These are phyloP conservation scores for Xylaria sp. DNA, from an alignment of 2,329 filamentous ascomycete genomes.

Conservation along the genomic window DNA sequence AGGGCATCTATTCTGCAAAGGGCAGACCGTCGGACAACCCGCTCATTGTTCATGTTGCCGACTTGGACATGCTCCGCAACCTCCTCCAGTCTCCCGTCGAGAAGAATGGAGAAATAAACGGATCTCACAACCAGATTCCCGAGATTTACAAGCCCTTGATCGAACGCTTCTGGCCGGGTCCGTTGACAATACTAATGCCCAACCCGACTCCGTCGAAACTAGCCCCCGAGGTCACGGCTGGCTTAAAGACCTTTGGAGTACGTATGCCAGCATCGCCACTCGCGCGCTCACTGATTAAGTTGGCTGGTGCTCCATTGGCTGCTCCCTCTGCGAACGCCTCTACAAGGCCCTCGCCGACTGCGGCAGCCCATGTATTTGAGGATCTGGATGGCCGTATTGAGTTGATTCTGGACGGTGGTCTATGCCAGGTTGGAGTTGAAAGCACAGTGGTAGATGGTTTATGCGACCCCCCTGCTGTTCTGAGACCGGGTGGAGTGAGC, in stretches of 20 bases:
- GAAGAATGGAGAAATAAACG: slow-evolving; percentile 24
- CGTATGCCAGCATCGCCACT: slow-evolving; percentile 82
- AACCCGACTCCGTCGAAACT: slow-evolving; percentile 65
- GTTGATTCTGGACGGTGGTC: slow-evolving; percentile 81
- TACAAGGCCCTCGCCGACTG: slow-evolving; percentile 86
- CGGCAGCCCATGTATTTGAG: slow-evolving; percentile 80
- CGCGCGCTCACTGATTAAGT: slow-evolving; percentile 80
- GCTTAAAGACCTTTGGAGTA: slow-evolving; percentile 76
- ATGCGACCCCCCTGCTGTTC: slow-evolving; percentile 69
- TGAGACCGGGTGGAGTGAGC: slow-evolving; percentile 82
- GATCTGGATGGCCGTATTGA: slow-evolving; percentile 79
- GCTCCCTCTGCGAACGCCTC: slow-evolving; percentile 93
- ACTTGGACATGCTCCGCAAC: slow-evolving; percentile 66
- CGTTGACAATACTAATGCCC: slow-evolving; percentile 82
- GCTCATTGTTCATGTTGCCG: slow-evolving; percentile 86
- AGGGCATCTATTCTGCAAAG: slow-evolving; percentile 89
- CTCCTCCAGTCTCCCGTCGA: slow-evolving; percentile 43
- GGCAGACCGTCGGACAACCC: slow-evolving; percentile 90
- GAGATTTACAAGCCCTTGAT: slow-evolving; percentile 74
- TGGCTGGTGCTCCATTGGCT: slow-evolving; percentile 73
- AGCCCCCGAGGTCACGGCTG: slow-evolving; percentile 88
- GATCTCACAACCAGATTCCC: slow-evolving; percentile 50
- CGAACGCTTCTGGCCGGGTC: slow-evolving; percentile 85
- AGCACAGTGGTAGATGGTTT: slow-evolving; percentile 95
- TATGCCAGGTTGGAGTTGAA: slow-evolving; percentile 85